Percentiles rank a stretch among this genome's conserved stretches.
Evolutionary conservation across 148 eudicot species (phyloP).

Genomic region (Heliamphora exappendiculata): DNA sequence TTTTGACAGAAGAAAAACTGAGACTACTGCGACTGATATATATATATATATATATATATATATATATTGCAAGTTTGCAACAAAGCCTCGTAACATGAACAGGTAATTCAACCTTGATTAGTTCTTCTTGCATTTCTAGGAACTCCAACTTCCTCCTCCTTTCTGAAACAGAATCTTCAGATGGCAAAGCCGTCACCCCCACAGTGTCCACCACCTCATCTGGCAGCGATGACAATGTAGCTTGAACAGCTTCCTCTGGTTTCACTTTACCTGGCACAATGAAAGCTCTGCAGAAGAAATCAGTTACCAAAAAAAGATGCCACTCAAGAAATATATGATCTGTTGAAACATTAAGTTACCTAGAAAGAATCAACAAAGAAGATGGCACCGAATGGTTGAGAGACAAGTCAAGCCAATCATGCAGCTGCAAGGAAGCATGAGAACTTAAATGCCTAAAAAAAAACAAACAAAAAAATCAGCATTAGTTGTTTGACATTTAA

Average conservation of each 20-base stretch:
- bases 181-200: slow-evolving; percentile 63
- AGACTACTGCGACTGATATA: no score
- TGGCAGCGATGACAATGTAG: slow-evolving; percentile 84
- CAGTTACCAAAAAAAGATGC: no score
- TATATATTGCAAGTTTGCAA: no score
- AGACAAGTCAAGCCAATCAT: slow-evolving; percentile 81
- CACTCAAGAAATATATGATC: no score
- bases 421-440: no score
- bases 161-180: slow-evolving; percentile 82
- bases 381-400: slow-evolving; percentile 83
- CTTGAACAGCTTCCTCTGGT: slow-evolving; percentile 77
- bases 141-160: slow-evolving; percentile 80
- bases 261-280: slow-evolving; percentile 59
- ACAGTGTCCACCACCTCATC: slow-evolving; percentile 90
- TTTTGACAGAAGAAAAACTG: not conserved
- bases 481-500: no score
- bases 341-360: slow-evolving; percentile 33
- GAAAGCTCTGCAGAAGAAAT: slow-evolving; percentile 78
- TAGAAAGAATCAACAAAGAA: slow-evolving; percentile 70
- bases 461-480: no score
- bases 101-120: slow-evolving; percentile 50
- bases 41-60: no score
- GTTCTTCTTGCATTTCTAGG: slow-evolving; percentile 84
- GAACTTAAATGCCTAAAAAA: no score
- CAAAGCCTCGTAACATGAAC: slow-evolving; percentile 5